Base-by-base conservation (phyloP, 2,329 filamentous ascomycete genomes). In the Elsinoe perseae region DNA sequence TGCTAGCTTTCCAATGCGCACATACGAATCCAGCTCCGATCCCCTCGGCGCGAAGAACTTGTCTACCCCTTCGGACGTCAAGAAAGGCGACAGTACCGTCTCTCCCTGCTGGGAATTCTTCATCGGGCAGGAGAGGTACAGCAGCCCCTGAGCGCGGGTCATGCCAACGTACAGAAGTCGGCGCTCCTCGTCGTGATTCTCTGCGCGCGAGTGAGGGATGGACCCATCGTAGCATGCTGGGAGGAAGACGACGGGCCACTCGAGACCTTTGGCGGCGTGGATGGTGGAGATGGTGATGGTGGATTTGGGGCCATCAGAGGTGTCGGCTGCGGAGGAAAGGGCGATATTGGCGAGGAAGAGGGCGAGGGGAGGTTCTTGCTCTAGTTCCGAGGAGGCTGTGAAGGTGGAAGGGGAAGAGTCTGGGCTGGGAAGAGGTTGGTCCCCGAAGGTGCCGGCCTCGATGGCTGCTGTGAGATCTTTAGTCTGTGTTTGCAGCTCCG, bases 211-310 rank as follows among this genome's bases (percentile, higher is more conserved):
- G 68, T 97, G 92, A 3, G 92, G 92, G 58, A 97, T 95, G 1
- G 86, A 92, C 0, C 92, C 93, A 46, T 90, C 83, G 66, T 95
- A 95, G 23, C 89, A 86, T 1, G 87, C 88, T 4, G 93, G 91
- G 14, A 97, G 84, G 68, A 97, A 97, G 1, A 97, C 89, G 1
- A 95, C 79, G 0, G 92, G 92, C 93, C 93, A 98, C 69, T 98
- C 92, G 1, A 98, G 77, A 2, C 92, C 92, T 70, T 98, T 98
- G 2, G 92, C 89, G 0, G 91, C 90, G 68, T 98, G 92, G 9
- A 98, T 96, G 0, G 92, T 98, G 4, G 90, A 96, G 21, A 98
- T 89, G 0, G 91, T 96, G 18, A 97, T 82, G 21, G 53, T 43
- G 56, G 59, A 21, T 7, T 38, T 16, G 25, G 36, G 16, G n/a